Base-by-base conservation (phyloP, 2,329 filamentous ascomycete genomes). In the Didymella pomorum region DNA sequence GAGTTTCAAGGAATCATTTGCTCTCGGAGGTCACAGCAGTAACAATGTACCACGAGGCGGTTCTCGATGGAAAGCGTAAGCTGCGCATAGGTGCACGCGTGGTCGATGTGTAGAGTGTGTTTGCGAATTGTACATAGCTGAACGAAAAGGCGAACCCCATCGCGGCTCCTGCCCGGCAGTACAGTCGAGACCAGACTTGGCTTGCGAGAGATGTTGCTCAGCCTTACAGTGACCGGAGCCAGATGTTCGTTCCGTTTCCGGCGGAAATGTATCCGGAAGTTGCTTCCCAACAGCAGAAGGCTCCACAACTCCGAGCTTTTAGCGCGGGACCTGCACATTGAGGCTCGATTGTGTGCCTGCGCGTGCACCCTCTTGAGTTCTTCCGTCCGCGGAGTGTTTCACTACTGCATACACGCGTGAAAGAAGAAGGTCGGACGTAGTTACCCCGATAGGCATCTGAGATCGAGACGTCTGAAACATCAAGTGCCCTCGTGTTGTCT, bases 231-330 rank as follows among this genome's bases (percentile, higher is more conserved):
- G 10, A 8, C 23, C 48, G 48, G 43, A 43, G 14, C 21, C 21
- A 52, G 25, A 43, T 45, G 26, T 29, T 26, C 12, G 9, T 57
- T 43, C 48, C 54, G 35, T 25, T 47, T 43, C 48, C 48, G n/a
- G 11, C 54, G 54, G 54, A 57, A 52, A 57, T 28, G 26, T 57
- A 57, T 57, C 54, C 54, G 54, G 28, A 21, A 18, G 3, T 37
- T 35, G 6, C 18, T 50, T 50, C 48, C 42, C 50, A 58, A 58
- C 50, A 58, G 45, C 39, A 28, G 28, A 29, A 29, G 23, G 39
- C 18, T 58, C 56, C 51, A 58, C 50, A 49, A 23, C 39, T 50
- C 28, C 6, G 11, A 35, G 35, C 18, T 51, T 39, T 21, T 50
- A 54, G 50, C 41, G 45, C 41, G 51, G 18, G 31, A 16, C 21